phyloP scores from a whole-genome alignment of 208 protist species.

The Phytomonas francai region DNA sequence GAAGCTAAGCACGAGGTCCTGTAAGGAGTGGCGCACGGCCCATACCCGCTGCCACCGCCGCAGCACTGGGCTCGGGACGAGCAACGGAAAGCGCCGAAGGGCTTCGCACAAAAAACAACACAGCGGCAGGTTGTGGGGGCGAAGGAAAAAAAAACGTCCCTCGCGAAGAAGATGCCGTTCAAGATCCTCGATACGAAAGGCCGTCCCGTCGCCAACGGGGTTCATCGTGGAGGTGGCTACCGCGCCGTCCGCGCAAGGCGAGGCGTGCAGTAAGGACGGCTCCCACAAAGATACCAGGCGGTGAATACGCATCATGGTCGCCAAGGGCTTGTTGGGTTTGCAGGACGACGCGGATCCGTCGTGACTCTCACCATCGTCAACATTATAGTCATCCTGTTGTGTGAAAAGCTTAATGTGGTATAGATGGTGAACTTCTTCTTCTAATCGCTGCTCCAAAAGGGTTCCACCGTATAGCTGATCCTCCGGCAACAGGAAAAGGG shows the following conservation, averaged over 20 bases:
- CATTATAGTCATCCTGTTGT: conserved; percentile 1
- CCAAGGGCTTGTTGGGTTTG: background rate
- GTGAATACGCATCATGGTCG: background rate
- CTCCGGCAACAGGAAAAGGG: conserved; percentile 64
- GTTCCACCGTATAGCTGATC: conserved; percentile 52
- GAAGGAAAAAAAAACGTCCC: conserved; percentile 45
- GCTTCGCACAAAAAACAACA: conserved; percentile 56
- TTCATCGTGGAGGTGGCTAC: background rate
- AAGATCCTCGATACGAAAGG: conserved; percentile 4
- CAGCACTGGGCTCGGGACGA: conserved; percentile 30
- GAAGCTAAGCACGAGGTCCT: conserved; percentile 38
- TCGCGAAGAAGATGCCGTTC: conserved; percentile 23
- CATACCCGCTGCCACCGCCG: conserved; percentile 44
- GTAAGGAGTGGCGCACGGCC: conserved; percentile 43
- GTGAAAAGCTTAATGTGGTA: conserved; percentile 54
- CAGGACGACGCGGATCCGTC: background rate
- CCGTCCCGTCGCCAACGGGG: background rate
- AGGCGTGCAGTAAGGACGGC: background rate
- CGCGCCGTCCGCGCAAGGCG: background rate
- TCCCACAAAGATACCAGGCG: background rate
- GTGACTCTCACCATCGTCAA: background rate
- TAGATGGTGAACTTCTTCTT: conserved; percentile 25
- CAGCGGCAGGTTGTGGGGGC: conserved; percentile 47
- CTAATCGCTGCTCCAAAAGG: conserved; percentile 36
- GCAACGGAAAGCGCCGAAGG: conserved; percentile 49